phyloP scores from a whole-genome alignment of 129 eudicot genomes.

The Smallanthus sonchifolius region DNA sequence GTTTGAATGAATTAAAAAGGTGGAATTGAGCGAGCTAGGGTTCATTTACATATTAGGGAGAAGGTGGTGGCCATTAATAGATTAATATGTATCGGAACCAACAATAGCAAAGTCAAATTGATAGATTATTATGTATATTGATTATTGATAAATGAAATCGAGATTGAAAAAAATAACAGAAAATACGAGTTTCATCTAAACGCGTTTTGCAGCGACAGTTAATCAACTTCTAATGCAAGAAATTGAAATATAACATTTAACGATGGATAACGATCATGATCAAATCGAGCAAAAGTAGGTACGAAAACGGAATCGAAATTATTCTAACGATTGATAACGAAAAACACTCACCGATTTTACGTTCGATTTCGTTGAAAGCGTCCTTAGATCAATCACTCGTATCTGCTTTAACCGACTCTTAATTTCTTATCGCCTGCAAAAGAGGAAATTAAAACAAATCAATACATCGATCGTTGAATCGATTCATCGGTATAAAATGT shows the following conservation, averaged over 20 bases:
- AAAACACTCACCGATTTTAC: conserved; percentile 27
- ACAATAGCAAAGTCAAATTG: conserved; percentile 23
- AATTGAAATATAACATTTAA: not conserved
- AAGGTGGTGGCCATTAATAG: conserved; percentile 31
- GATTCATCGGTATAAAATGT: not conserved
- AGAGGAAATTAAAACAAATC: not conserved
- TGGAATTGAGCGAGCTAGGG: conserved; percentile 33
- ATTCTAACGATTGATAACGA: not conserved
- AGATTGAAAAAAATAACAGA: not conserved
- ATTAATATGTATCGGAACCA: conserved; percentile 15
- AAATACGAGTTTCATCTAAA: not conserved
- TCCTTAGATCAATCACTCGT: conserved; percentile 10
- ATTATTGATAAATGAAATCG: not conserved
- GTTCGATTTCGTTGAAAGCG: conserved; percentile 13
- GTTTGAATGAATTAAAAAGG: conserved; percentile 23
- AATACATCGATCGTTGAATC: not conserved
- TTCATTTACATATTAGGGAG: conserved; percentile 33
- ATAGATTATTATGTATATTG: not conserved
- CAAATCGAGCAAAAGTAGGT: not conserved
- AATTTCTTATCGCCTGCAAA: conserved; percentile 19
- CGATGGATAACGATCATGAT: too few relatives aligned
- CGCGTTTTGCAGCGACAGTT: not conserved
- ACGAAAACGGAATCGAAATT: conserved; percentile 19
- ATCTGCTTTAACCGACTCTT: not conserved
- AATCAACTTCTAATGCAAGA: not conserved